Conservation (phyloP, 768 basidiomycete species). For the Chalciporus sphaerocephalus region DNA sequence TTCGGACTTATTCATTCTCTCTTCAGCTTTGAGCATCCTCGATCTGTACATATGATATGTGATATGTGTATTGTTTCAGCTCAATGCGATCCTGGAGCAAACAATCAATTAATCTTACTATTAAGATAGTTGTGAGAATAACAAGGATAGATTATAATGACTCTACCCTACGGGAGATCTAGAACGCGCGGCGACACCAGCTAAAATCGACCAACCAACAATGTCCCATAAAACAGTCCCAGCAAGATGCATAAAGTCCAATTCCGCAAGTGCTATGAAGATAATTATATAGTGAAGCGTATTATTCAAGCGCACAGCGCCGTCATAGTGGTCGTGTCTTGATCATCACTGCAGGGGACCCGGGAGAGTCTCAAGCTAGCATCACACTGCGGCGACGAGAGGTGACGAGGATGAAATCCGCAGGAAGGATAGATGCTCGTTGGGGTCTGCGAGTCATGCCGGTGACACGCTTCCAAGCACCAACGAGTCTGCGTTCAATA, state of each 20-base stretch:
- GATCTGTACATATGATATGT: too few species aligned
- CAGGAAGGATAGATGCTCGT: slow-evolving; percentile 50
- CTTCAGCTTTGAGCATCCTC: background rate
- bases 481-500: slow-evolving; percentile 55
- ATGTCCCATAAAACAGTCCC: slow-evolving; percentile 7
- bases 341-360: background rate
- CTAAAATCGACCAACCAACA: background rate
- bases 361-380: slow-evolving; percentile 25
- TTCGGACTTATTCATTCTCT: background rate
- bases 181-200: background rate
- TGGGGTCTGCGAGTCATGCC: slow-evolving; percentile 46
- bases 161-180: background rate
- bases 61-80: too few species aligned
- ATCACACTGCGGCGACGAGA: slow-evolving; percentile 49
- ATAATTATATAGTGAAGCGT: background rate
- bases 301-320: slow-evolving; percentile 11
- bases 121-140: background rate
- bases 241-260: background rate
- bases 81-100: background rate
- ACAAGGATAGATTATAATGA: slow-evolving; percentile 11
- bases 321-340: slow-evolving; percentile 8
- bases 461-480: slow-evolving; percentile 60
- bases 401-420: slow-evolving; percentile 61
- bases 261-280: slow-evolving; percentile 4
- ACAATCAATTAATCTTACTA: background rate